Base-by-base conservation (phyloP, 345 rosid species). In the Lepidium sativum region DNA sequence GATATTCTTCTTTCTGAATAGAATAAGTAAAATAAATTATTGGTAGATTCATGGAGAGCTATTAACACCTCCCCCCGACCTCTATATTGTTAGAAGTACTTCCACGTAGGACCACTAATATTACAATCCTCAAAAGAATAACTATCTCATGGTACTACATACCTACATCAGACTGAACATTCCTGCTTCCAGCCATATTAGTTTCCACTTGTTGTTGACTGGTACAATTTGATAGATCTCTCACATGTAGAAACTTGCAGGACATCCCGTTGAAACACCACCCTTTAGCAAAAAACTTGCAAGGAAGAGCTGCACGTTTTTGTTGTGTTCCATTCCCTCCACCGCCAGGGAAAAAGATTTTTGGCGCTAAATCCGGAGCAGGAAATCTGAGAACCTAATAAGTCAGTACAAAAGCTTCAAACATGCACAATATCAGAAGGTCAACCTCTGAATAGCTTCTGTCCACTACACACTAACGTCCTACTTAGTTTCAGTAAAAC, bases 201-300 rank as follows among this genome's bases (percentile, higher is more conserved):
- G 65, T 76, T 65, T 44, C 71, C 31, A 39, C 77, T 25, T 27
- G 67, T 60, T 59, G 83, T 52, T 63, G 78, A 47, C 37, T 56
- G 56, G 67, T 48, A 60, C 10, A 42, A 63, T 49, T 72, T 2
- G 21, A 41, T 48, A 63, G 55, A 45, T 76, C 82, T 38, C 80
- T 87, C 41, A 75, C 50, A 70, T 92, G 98, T 73, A 86, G 78
- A 79, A 89, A 92, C 80, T 66, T 84, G 78, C 98, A 92, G 3
- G 81, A 80, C 48, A 37, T 79, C 65, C 97, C 96, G 72, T 70
- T 89, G 63, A 77, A 65, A 82, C 98, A 92, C 94, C 97, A 82
- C 32, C 98, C 97, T 79, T 79, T 83, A 23, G 80, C 76, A 69
- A 77, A 92, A 78, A 87, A 92, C 69, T 78, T 77, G 69, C 97